Evolutionary conservation across 2,329 filamentous ascomycete species (phyloP), one percentile per base, ranked within the genome.

Genomic region (Microdochium trichocladiopsis): DNA sequence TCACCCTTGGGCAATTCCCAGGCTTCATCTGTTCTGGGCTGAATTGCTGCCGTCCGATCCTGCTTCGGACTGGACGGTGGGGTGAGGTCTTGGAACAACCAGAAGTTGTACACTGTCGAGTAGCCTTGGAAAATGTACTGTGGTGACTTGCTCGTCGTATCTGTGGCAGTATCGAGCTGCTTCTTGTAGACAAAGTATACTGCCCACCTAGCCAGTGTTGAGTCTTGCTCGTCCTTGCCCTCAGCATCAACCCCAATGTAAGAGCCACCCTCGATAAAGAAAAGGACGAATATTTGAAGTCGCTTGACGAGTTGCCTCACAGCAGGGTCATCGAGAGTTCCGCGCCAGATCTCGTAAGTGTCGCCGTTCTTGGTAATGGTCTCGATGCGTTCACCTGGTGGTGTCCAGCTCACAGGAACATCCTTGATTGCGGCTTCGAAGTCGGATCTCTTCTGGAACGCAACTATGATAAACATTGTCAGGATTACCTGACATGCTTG

Each of bases 251-350:
- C 63, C 10, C 72, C 81, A 47, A 96, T 84, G 36, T 83, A 83
- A 4, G 83, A 88, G n/a, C 92, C 94, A 25, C 90, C 94, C 68
- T 99, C 95, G 56, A 99, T 96, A 67, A 91, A 95, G 54, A 97
- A 77, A 16, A 90, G 83, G 4, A 92, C 82, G 33, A 95, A 75
- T 52, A 96, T 83, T 70, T 96, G 91, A 57, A 95, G 81, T 50
- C 92, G 89, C 55, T 83, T 83, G 62, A 96, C 76, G 37, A 96
- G 74, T 61, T 85, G 78, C 62, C 82, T 80, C 43, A 95, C 83
- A 16, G 77, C 77, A 0, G 80, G 73, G 63, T 96, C 86, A 2
- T 79, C 76, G 50, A 99, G 75, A 50, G 75, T 87, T 9, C 89
- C 87, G 59, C 82, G 84, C 90, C 92, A 96, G 51, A 97, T 81